These are phyloP conservation scores for Cladophialophora chaetospira DNA, from an alignment of 2,329 filamentous ascomycete genomes.

Conservation along the genomic window DNA sequence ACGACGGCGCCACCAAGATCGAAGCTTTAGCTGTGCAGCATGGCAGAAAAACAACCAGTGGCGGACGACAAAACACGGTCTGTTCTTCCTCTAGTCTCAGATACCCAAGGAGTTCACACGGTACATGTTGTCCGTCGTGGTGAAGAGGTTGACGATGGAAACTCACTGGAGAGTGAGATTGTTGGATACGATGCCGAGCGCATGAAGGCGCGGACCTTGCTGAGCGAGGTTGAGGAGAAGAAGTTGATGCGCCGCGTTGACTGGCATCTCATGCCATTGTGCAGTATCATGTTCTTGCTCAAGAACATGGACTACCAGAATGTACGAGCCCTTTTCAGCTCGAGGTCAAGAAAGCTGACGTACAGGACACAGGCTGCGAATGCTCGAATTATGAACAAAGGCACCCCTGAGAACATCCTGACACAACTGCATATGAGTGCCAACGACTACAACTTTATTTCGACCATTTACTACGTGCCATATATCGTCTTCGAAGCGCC, in stretches of 20 bases:
- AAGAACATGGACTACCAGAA: constrained; percentile 40
- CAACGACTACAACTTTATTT: constrained; percentile 46
- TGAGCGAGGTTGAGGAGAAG: constrained; percentile 49
- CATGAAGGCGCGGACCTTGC: constrained; percentile 38
- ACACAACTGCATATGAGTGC: constrained; percentile 44
- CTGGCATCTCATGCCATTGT: constrained; percentile 47
- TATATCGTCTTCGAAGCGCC: constrained; percentile 76
- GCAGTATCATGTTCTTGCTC: constrained; percentile 38
- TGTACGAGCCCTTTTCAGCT: too few species aligned
- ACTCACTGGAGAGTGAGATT: constrained; percentile 15
- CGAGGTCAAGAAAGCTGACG: too few species aligned
- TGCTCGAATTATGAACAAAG: constrained; percentile 41
- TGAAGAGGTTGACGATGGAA: constrained; percentile 9
- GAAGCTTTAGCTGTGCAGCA: constrained; percentile 7
- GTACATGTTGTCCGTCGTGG: constrained; percentile 16
- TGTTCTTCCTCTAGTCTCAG: constrained; percentile 1
- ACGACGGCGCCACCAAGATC: background rate
- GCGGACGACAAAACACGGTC: background rate
- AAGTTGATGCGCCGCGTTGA: constrained; percentile 48
- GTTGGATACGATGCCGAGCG: constrained; percentile 37
- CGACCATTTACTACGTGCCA: constrained; percentile 49
- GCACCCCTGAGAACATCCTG: constrained; percentile 42
- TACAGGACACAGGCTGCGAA: constrained; percentile 36
- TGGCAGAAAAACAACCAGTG: background rate
- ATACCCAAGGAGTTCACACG: background rate